Conservation (phyloP, 345 rosid genomes). For the Populus nigra region DNA sequence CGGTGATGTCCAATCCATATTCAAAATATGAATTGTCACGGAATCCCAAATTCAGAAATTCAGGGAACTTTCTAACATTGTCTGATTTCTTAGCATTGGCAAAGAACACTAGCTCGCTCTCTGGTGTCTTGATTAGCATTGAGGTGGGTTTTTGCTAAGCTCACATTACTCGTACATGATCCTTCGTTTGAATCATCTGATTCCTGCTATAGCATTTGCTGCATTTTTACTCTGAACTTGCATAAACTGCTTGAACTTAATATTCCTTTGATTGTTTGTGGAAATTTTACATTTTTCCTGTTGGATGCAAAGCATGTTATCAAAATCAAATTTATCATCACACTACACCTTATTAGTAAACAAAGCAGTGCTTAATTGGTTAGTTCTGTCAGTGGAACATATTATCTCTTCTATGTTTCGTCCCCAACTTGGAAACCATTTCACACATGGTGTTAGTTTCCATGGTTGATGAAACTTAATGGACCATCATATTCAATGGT, state of each 20-base stretch:
- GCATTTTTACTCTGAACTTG: not conserved
- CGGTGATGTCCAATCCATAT: slow-evolving; percentile 57
- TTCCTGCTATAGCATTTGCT: slow-evolving; percentile 4
- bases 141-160: slow-evolving; percentile 56
- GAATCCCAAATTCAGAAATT: slow-evolving; percentile 48
- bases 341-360: too few species aligned
- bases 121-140: slow-evolving; percentile 72
- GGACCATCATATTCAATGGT: not conserved
- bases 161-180: not conserved
- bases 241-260: not conserved
- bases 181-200: not conserved
- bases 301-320: not conserved
- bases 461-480: not conserved
- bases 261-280: not conserved
- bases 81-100: slow-evolving; percentile 65
- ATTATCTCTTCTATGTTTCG: too few species aligned
- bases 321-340: too few species aligned
- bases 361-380: too few species aligned
- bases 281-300: not conserved
- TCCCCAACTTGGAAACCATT: too few species aligned
- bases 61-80: slow-evolving; percentile 52
- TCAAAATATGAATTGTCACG: slow-evolving; percentile 29
- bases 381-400: too few species aligned
- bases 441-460: too few species aligned
- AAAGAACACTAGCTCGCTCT: slow-evolving; percentile 55